These are phyloP conservation scores for Magnolia sinica DNA, from an alignment of 164 flowering plant species.

Conservation along the genomic window DNA sequence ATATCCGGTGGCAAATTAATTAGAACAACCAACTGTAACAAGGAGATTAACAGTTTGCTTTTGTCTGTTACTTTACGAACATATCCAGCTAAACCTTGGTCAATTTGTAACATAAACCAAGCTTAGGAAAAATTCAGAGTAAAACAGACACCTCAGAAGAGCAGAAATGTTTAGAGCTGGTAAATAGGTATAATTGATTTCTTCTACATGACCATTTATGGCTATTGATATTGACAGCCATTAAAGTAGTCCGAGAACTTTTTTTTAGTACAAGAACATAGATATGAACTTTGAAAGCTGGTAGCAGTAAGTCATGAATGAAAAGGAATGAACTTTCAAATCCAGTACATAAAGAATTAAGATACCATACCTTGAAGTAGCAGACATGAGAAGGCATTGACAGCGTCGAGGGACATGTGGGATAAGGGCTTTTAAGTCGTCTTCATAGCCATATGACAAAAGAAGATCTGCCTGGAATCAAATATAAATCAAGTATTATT, in stretches of 20 bases:
- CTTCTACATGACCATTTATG: not conserved
- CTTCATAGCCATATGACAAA: constrained; percentile 90
- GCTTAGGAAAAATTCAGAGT: not conserved
- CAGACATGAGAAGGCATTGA: constrained; percentile 97
- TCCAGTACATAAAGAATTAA: constrained; percentile 7
- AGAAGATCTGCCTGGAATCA: constrained; percentile 88
- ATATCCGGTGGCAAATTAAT: no score
- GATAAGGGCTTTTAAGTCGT: constrained; percentile 72
- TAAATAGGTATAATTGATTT: not conserved
- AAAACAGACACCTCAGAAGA: not conserved
- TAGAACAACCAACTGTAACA: no score
- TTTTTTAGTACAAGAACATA: not conserved
- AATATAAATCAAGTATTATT: constrained; percentile 5
- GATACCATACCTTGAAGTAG: constrained; percentile 72
- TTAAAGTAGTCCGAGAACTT: not conserved
- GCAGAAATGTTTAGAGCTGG: not conserved
- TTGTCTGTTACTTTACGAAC: no score
- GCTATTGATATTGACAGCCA: no score
- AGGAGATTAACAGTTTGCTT: no score
- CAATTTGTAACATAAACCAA: not conserved
- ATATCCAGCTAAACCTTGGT: no score
- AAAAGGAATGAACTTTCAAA: not conserved
- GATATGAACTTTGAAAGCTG: not conserved
- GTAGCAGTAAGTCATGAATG: not conserved
- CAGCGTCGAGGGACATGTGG: constrained; percentile 78